Evolutionary conservation across 208 protist species (phyloP), one percentile per base, ranked within the genome.

Genomic region (Wallacemonas sp.): DNA sequence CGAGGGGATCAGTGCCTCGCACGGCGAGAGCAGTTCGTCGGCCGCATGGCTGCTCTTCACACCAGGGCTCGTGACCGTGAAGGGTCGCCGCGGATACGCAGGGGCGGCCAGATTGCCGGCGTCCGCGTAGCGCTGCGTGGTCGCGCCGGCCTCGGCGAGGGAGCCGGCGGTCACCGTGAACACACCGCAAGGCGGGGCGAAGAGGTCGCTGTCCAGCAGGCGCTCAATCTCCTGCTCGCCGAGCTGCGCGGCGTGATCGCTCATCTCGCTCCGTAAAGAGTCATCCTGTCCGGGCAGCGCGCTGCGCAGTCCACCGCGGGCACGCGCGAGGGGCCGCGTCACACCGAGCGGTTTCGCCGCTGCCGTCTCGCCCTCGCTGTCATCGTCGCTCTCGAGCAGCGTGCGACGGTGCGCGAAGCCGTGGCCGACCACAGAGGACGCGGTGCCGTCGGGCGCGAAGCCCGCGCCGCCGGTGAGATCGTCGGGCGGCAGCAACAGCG

Each of bases 371-470:
- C 80, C 76, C 22, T 68, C 23, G 26, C 26, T 41, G 31, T 59
- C 52, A 33, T 73, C 73, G 11, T 88, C 82, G 61, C 70, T 88
- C 62, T 88, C 82, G 12, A 70, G 48, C 22, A 85, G 71, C 7
- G 71, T 61, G 12, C 50, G 57, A 29, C 62, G 66, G 41, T 38
- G 67, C 32, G 68, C 23, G 10, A 61, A 48, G 16, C 39, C 67
- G 55, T 8, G 36, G 22, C 48, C 20, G 67, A 45, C 2, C 14
- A 18, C 14, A 32, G 3, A n/a, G n/a, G n/a, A n/a, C n/a, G n/a
- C n/a, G n/a, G n/a, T n/a, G n/a, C n/a, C n/a, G n/a, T n/a, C n/a
- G n/a, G n/a, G n/a, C n/a, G n/a, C n/a, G n/a, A n/a, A n/a, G 1
- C n/a, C 14, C 46, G 52, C 36, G 48, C 33, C 22, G 54, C 10